Conservation (phyloP, 805 yeast genomes). For the Spathaspora arborariae region DNA sequence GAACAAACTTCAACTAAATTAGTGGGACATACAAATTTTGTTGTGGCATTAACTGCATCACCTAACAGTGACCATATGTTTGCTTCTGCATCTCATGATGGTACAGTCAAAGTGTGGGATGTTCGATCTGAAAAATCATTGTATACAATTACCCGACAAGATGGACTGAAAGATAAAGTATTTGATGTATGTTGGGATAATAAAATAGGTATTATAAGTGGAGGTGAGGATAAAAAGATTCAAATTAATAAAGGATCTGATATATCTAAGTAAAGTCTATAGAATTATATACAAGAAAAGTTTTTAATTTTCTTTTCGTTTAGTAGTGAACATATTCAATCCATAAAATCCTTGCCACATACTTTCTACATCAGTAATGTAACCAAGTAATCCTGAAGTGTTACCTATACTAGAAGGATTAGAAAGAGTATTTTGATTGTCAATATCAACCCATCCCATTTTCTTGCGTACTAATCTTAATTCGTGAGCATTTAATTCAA, state of each 20-base stretch:
- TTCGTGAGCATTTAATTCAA: constrained; percentile 75
- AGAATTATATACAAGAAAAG: constrained; percentile 1
- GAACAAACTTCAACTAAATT: constrained; percentile 59
- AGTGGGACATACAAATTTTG: constrained; percentile 89
- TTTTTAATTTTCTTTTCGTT: constrained; percentile 23
- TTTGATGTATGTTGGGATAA: constrained; percentile 84
- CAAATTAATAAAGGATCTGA: constrained; percentile 63
- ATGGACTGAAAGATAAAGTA: constrained; percentile 57
- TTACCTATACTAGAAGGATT: constrained; percentile 8
- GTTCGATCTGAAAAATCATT: constrained; percentile 78
- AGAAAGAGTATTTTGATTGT: constrained; percentile 11
- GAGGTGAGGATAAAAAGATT: constrained; percentile 90
- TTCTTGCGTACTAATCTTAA: constrained; percentile 45
- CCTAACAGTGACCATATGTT: constrained; percentile 81
- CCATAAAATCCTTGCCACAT: constrained; percentile 81
- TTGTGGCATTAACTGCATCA: constrained; percentile 67
- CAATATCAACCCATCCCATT: constrained; percentile 58
- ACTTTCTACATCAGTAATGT: constrained; percentile 61
- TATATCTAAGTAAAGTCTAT: constrained; percentile 16
- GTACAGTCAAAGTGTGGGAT: constrained; percentile 95
- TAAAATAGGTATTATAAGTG: constrained; percentile 80
- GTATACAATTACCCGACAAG: constrained; percentile 78
- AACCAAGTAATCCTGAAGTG: constrained; percentile 46
- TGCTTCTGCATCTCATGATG: constrained; percentile 93
- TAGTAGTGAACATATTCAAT: constrained; percentile 52